Conservation (phyloP, 768 basidiomycete species). For the Zangia roseola region DNA sequence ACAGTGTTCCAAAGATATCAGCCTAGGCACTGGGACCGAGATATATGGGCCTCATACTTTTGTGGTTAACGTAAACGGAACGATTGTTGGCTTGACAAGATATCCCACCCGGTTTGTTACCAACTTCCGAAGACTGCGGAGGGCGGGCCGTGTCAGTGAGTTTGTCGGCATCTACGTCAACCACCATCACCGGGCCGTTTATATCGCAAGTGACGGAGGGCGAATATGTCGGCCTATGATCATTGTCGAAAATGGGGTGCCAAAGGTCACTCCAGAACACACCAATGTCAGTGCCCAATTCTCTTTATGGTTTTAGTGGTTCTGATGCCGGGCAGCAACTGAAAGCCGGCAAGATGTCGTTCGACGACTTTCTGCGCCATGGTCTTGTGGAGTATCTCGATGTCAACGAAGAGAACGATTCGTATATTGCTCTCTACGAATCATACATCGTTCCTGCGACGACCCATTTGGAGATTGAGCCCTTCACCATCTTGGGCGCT, state of each 20-base stretch:
- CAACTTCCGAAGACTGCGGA: slow-evolving; percentile 89
- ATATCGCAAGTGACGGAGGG: slow-evolving; percentile 96
- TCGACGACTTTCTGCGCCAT: slow-evolving; percentile 90
- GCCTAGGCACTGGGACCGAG: slow-evolving; percentile 88
- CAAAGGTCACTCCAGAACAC: slow-evolving; percentile 79
- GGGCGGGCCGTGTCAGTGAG: slow-evolving; percentile 90
- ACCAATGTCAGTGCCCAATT: slow-evolving; percentile 50
- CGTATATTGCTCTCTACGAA: slow-evolving; percentile 94
- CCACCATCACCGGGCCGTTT: slow-evolving; percentile 90
- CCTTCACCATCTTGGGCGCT: slow-evolving; percentile 95
- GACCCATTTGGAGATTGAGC: slow-evolving; percentile 97
- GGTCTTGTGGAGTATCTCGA: slow-evolving; percentile 98
- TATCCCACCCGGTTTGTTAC: slow-evolving; percentile 81
- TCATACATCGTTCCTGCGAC: slow-evolving; percentile 75
- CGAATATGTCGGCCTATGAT: slow-evolving; percentile 97
- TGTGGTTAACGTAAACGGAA: slow-evolving; percentile 96
- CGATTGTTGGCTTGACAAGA: slow-evolving; percentile 90
- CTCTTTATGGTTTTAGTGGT: background rate
- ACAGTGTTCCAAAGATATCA: slow-evolving; percentile 64
- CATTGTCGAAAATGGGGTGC: slow-evolving; percentile 81
- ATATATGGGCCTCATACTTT: slow-evolving; percentile 93
- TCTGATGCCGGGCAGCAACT: slow-evolving; percentile 53
- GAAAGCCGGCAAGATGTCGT: slow-evolving; percentile 73
- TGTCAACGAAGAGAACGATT: slow-evolving; percentile 99
- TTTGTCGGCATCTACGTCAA: slow-evolving; percentile 97